Evolutionary conservation across 1,284 basidiomycete genomes (phyloP), one percentile per base, ranked within the genome.

Genomic region (Megacollybia platyphylla): DNA sequence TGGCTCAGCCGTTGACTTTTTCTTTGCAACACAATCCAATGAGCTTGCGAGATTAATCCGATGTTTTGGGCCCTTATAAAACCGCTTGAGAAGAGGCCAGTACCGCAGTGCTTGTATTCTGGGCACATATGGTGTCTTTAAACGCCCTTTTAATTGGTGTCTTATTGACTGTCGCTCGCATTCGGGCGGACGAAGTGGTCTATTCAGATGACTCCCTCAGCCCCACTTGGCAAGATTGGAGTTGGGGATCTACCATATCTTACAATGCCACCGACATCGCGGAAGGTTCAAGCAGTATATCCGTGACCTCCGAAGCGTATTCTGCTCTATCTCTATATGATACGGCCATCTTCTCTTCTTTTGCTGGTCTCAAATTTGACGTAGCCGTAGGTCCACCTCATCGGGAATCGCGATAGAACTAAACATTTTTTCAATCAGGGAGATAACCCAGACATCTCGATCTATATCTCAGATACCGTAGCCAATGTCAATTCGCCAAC

Each of bases 141-240:
- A 24, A 24, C 2, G 31, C 6, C 7, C 4, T 34, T 7, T 34
- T 34, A 2, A 3, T 11, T 11, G 31, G 10, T 34, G 31, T 2
- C 11, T 34, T 34, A 4, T 34, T 34, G 31, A 6, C 31, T 34
- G 10, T 7, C 31, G 31, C 11, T 34, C 15, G 11, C 31, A 15
- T 15, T 15, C 10, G 15, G 11, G 31, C 31, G 10, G 31, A 57
- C 27, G 62, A 65, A 52, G 47, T 65, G 36, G 53, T 67, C 32
- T 68, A 67, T 47, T 56, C 55, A 7, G 62, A 67, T 50, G 46
- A 48, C 36, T 54, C 55, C 13, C 62, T 71, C 32, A 57, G 62
- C 13, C 50, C 58, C 18, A 65, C 63, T 15, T 72, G 70, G 69
- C 61, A 73, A 46, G 60, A 73, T 55, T 73, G 70, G 70, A 65